Base-by-base conservation (phyloP, 73 alveolate genomes). In the Uronychia binucleata region DNA sequence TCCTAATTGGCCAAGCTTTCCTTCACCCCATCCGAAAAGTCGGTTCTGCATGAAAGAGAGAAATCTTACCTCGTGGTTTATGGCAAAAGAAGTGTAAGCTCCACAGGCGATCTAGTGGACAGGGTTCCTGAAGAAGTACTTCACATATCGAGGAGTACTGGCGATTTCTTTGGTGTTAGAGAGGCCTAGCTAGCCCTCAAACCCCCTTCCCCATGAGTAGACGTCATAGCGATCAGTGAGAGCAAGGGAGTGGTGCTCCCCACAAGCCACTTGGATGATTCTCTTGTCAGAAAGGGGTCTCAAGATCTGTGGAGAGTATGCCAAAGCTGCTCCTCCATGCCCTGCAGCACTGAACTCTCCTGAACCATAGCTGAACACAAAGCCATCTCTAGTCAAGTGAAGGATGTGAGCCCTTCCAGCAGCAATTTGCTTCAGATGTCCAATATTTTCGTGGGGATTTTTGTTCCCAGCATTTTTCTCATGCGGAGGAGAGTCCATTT, bases 161-260 rank as follows among this genome's bases (percentile, higher is more conserved):
- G 99, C 99, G 11, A 98, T 94, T 82, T 96, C 98, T 58, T 95
- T 91, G 74, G 92, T 96, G 79, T 94, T 89, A 58, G 99, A 94
- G n/a, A 97, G 88, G 57, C 99, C 99, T 75, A 98, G 88, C 92
- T 98, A 96, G 0, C 99, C 99, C 93, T 98, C 99, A 86, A 96
- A 98, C 57, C 99, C 99, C 96, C 99, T 96, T 77, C 99, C 99
- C 99, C 99, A 98, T 27, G 99, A 92, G 91, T 96, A 98, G 77
- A 97, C 87, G 90, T 98, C 99, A 30, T 97, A 97, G 58, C 83
- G 89, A 58, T 96, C 98, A 26, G 99, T 96, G 28, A 98, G 94
- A 59, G 99, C 99, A 75, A 98, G 87, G n/a, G 99, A 93, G 91
- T 98, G 99, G 86, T 87, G 88, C 94, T 98, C 99, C 32, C 99